Evolutionary conservation across 495 filamentous ascomycete species (phyloP), one percentile per base, ranked within the genome.

Genomic region (Penicillium cosmopolitanum): DNA sequence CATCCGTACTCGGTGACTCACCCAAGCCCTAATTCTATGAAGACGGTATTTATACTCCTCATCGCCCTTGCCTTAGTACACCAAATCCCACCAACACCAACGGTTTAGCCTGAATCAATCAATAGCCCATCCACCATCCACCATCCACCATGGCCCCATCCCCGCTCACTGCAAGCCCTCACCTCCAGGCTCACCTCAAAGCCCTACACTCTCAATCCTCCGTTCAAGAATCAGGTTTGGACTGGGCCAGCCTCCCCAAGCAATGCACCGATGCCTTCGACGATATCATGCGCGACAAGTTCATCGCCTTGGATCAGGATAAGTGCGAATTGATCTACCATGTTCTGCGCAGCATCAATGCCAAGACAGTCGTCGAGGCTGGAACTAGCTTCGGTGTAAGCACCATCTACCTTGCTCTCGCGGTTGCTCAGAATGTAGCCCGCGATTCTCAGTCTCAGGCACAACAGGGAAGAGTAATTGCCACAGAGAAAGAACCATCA

Each of bases 311-410:
- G 0, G 82, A 85, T 18, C 65, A 79, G 10, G 80, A 85, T 60
- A 86, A 86, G 60, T 81, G 75, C 58, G 73, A 80, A 3, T 71
- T 85, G 34, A 63, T 84, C 6, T 86, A 86, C 59, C 81, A 81
- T 21, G 55, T 85, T 6, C 57, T 70, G 13, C 66, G 70, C 42
- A 66, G 75, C n/a, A 76, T 69, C 13, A 72, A 73, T 1, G 84
- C 81, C 2, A 76, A 62, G 3, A 81, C 77, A 28, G 68, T 84
- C 36, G 79, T 86, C 18, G 84, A 87, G 57, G 81, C 78, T 0
- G 84, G 84, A 7, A 87, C 84, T 5, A 82, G 78, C 51, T 86
- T 80, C 54, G 84, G 85, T 12, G 82, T 87, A 2, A 82, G 78
- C 51, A 85, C 83, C 0, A 86, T 87, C 57, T 85, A 86, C 52